Percentiles rank a stretch among this genome's conserved stretches.
Conservation (phyloP, 805 yeast species). For the Spathaspora hagerdaliae region DNA sequence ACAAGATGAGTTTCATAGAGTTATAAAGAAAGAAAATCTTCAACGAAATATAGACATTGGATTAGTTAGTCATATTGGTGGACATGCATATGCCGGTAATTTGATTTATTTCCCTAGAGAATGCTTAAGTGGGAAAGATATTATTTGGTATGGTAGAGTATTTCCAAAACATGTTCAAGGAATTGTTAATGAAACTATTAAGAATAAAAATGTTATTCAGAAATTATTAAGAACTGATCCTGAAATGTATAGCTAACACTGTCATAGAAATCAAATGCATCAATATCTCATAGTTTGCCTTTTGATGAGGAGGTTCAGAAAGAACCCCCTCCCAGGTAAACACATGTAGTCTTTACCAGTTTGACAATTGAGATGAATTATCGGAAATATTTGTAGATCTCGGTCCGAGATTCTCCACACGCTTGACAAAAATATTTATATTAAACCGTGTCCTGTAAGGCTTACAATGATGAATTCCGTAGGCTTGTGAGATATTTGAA, state of each 20-base stretch:
- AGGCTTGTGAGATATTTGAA: no score
- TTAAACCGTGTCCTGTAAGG: no score
- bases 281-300: no score
- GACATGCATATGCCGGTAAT: slow-evolving; percentile 85
- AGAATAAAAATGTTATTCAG: slow-evolving; percentile 45
- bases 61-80: slow-evolving; percentile 73
- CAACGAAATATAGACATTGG: slow-evolving; percentile 40
- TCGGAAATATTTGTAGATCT: no score
- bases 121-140: slow-evolving; percentile 26
- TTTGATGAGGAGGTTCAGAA: no score
- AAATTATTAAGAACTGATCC: slow-evolving; percentile 52
- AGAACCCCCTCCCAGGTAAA: no score
- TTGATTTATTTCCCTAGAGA: slow-evolving; percentile 47
- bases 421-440: no score
- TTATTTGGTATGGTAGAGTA: slow-evolving; percentile 77
- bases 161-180: slow-evolving; percentile 64
- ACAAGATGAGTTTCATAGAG: slow-evolving; percentile 44
- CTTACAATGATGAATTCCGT: no score
- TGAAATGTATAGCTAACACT: neutral
- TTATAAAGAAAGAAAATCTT: slow-evolving; percentile 31
- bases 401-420: neutral
- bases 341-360: no score
- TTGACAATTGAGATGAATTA: no score
- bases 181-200: slow-evolving; percentile 50
- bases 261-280: no score